Evolutionary conservation across 2,329 filamentous ascomycete genomes (phyloP).

Genomic region (Penicillium aurantiogriseum): DNA sequence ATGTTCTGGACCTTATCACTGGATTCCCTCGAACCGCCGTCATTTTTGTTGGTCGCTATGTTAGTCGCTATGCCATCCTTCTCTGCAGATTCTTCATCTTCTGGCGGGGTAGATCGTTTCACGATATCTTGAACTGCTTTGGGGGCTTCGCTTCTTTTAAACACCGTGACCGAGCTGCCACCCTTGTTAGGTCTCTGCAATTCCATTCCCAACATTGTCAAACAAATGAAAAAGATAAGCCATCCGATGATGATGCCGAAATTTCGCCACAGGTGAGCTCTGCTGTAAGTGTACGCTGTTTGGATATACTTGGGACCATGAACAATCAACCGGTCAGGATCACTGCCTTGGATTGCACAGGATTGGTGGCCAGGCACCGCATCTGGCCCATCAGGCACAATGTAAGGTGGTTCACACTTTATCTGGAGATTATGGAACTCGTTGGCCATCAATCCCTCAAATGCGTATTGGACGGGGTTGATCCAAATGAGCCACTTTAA

Average conservation of each 20-base stretch:
- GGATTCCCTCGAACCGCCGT: conserved; percentile 18
- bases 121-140: conserved; percentile 58
- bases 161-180: conserved; percentile 77
- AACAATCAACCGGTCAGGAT: conserved; percentile 53
- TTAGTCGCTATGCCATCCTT: conserved; percentile 18
- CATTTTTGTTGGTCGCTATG: conserved; percentile 14
- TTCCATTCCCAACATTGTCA: conserved; percentile 78
- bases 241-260: conserved; percentile 76
- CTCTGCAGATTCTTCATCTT: conserved; percentile 53
- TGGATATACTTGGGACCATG: conserved; percentile 57
- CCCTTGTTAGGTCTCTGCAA: conserved; percentile 74
- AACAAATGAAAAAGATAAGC: conserved; percentile 70
- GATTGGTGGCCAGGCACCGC: conserved; percentile 53
- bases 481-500: conserved; percentile 65
- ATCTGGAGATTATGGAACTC: conserved; percentile 64
- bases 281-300: conserved; percentile 54
- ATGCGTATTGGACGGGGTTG: conserved; percentile 67
- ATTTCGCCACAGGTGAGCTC: conserved; percentile 65
- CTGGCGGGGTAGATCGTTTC: conserved; percentile 43
- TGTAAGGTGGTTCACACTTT: conserved; percentile 54
- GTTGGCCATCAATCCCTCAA: conserved; percentile 67
- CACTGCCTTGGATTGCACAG: conserved; percentile 59
- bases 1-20: conserved; percentile 49
- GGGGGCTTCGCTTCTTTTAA: conserved; percentile 65
- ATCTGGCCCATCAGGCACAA: conserved; percentile 55